Evolutionary conservation across 768 basidiomycete species (phyloP), one percentile per base, ranked within the genome.

Genomic region (Auricularia auricula-judae): DNA sequence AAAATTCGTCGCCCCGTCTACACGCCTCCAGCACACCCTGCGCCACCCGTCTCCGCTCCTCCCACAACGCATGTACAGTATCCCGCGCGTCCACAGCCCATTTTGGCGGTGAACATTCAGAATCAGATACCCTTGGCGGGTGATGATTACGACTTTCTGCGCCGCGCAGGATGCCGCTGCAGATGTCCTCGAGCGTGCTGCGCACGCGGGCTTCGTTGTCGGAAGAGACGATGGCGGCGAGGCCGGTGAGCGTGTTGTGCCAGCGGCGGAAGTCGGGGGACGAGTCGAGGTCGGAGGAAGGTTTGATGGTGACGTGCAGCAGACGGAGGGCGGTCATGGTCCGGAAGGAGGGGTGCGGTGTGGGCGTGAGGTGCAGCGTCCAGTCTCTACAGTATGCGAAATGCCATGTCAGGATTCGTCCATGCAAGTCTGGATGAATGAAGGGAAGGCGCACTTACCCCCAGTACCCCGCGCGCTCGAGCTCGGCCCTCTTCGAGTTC

Each of bases 391-490:
- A 23, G 23, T 23, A 23, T 23, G 23, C 23, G 23, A 23, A 23
- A 23, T 23, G 23, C 23, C 23, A 23, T 23, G 23, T 23, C 23
- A 23, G 23, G 23, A 23, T 23, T 23, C 23, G 23, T 23, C 23
- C 23, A 23, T 23, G 23, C 23, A 23, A 23, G 23, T 23, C 23
- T 23, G 23, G 23, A 23, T 23, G 23, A 23, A 56, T 60, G 61
- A 39, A 39, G 35, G 64, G 36, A 61, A 47, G 56, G 51, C 65
- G 14, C 36, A 14, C 54, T 63, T 73, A 96, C 95, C 88, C 86
- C 91, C 92, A 96, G 72, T 96, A 98, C 2, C 85, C 84, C 68
- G 87, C 81, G 1, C 76, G 74, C 56, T 80, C 71, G 43, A 98
- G 79, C 0, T 82, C 69, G 3, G 77, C 75, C 68, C 79, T 81